Evolutionary conservation across 2,329 filamentous ascomycete species (phyloP), one percentile per base, ranked within the genome.

Genomic region (Sporothrix brasiliensis): DNA sequence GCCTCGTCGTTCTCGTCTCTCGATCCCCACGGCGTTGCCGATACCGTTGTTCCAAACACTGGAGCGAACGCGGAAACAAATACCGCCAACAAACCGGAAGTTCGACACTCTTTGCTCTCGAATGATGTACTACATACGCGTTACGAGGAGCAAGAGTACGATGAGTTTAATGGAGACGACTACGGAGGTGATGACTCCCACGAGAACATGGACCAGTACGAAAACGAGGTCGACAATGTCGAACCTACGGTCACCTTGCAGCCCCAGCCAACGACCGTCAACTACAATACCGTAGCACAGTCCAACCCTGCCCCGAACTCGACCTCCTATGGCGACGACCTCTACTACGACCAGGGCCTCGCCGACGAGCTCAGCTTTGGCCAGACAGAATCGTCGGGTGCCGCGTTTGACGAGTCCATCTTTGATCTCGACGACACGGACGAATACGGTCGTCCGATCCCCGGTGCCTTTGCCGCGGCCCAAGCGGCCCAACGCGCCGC

Each of bases 391-490:
- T 83, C 83, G 21, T 86, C 89, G 39, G 83, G 83, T 1, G 81
- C 82, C 0, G 82, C 85, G 1, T 92, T 93, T 77, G 90, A 93
- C 72, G 91, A 93, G 77, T 90, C 88, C 6, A 84, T 92, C 16
- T 92, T 93, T 76, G 91, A 93, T 73, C 83, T 88, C 44, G 83
- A 90, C 67, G 88, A 90, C 75, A 88, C 88, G 16, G 85, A 90
- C 77, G 78, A 84, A 73, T 89, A 86, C 75, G 88, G 88, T 19
- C 82, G 88, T 27, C 88, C 86, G 1, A 84, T 88, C 52, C 86
- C 86, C 0, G 86, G 86, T 5, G 83, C 84, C 0, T 88, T 88
- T 77, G 85, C 85, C 4, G 82, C 81, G 54, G 85, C 84, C 1
- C 81, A 87, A 69, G 82, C 82, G 2, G 78, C 83, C 70, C 79